Evolutionary conservation across 2,329 filamentous ascomycete species (phyloP).

Genomic region (Xylariales sp.): DNA sequence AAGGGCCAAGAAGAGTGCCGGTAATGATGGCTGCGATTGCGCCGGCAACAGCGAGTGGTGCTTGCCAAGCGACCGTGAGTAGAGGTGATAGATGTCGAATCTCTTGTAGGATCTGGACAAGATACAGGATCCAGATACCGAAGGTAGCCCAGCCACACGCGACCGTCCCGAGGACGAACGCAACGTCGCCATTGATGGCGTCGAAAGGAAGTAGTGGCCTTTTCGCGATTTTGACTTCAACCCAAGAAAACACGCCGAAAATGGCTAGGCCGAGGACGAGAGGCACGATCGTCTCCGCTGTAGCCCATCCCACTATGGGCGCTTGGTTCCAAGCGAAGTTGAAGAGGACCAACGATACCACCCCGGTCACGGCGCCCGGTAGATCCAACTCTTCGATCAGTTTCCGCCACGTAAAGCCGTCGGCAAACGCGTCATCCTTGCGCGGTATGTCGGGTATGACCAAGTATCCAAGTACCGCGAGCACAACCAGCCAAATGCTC

Average conservation of each 20-base stretch:
- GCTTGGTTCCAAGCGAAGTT: conserved; percentile 72
- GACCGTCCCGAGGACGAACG: conserved; percentile 61
- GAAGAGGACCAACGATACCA: conserved; percentile 64
- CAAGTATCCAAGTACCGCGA: conserved; percentile 39
- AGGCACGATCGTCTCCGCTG: conserved; percentile 62
- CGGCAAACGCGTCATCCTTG: conserved; percentile 34
- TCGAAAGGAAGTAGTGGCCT: conserved; percentile 64
- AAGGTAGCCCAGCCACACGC: conserved; percentile 58
- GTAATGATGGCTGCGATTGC: conserved; percentile 47
- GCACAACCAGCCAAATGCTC: conserved; percentile 40
- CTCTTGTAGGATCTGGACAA: conserved; percentile 54
- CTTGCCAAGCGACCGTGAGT: conserved; percentile 49
- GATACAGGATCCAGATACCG: conserved; percentile 58
- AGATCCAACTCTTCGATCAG: conserved; percentile 43
- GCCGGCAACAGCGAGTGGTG: conserved; percentile 50
- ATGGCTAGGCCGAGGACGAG: conserved; percentile 64
- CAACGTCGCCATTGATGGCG: conserved; percentile 58
- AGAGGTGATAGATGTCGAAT: conserved; percentile 51
- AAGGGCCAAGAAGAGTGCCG: conserved; percentile 43
- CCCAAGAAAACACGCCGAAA: conserved; percentile 61
- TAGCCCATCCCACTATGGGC: conserved; percentile 63
- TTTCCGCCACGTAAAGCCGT: conserved; percentile 35
- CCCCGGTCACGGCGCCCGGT: conserved; percentile 52
- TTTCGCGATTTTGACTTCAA: conserved; percentile 57
- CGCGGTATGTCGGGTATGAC: conserved; percentile 42